phyloP scores from a whole-genome alignment of 2,329 filamentous ascomycete genomes.

The Metarhizium rileyi region DNA sequence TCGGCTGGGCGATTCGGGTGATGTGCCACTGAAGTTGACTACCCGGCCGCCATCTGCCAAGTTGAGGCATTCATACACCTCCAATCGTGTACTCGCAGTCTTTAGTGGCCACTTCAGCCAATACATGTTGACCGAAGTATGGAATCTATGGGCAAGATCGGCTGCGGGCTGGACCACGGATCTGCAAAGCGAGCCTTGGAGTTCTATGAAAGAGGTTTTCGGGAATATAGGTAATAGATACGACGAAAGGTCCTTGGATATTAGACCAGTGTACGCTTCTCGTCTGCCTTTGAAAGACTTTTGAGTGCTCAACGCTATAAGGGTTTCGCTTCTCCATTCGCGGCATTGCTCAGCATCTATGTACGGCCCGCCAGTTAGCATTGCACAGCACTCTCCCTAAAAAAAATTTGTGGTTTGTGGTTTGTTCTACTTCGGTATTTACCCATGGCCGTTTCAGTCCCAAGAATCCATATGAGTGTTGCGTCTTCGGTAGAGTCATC shows the following conservation, averaged over 20 bases:
- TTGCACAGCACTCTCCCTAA: neutral
- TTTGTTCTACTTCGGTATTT: slow-evolving; percentile 13
- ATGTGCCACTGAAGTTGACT: slow-evolving; percentile 20
- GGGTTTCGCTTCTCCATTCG: slow-evolving; percentile 28
- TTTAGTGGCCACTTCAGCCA: slow-evolving; percentile 28
- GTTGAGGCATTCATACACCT: slow-evolving; percentile 28
- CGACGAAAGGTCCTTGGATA: slow-evolving; percentile 24
- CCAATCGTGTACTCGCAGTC: slow-evolving; percentile 24
- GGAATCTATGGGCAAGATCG: slow-evolving; percentile 26
- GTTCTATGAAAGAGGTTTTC: slow-evolving; percentile 15
- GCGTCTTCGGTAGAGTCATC: slow-evolving; percentile 21
- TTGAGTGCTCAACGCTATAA: slow-evolving; percentile 23
- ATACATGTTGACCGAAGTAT: slow-evolving; percentile 23
- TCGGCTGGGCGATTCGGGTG: slow-evolving; percentile 18
- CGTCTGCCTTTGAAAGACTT: slow-evolving; percentile 20
- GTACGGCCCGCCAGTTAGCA: slow-evolving; percentile 4
- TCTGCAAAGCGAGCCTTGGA: slow-evolving; percentile 22
- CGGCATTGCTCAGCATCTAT: slow-evolving; percentile 24
- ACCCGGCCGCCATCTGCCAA: slow-evolving; percentile 21
- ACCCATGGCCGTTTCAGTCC: slow-evolving; percentile 22
- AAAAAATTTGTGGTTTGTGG: no score
- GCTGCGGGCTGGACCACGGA: slow-evolving; percentile 25
- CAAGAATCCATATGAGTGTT: slow-evolving; percentile 23
- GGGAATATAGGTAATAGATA: slow-evolving; percentile 22
- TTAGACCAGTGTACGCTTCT: slow-evolving; percentile 16